Evolutionary conservation across 2,329 filamentous ascomycete genomes (phyloP).

Genomic region (Mycogone perniciosa): DNA sequence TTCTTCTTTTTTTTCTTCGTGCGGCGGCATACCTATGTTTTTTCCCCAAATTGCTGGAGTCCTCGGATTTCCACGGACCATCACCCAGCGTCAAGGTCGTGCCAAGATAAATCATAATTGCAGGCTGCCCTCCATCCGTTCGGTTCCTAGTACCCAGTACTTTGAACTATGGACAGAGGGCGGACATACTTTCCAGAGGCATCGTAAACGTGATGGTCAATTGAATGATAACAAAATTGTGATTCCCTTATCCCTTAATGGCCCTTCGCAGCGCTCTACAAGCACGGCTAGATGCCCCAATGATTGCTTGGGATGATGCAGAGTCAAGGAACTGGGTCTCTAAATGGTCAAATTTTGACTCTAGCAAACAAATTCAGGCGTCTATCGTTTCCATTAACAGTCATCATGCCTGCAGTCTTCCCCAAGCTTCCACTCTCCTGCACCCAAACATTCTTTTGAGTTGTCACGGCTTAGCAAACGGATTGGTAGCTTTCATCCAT

Average conservation of each 20-base stretch:
- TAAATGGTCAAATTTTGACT: too few relatives aligned
- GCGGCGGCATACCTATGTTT: slow-evolving; percentile 67
- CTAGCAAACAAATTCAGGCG: too few relatives aligned
- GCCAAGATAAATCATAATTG: slow-evolving; percentile 77
- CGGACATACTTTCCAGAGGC: slow-evolving; percentile 32
- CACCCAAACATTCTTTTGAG: too few relatives aligned
- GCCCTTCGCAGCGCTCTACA: too few relatives aligned
- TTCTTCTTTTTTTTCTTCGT: slow-evolving; percentile 60
- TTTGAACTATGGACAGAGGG: slow-evolving; percentile 30
- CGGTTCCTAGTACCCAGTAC: slow-evolving; percentile 25
- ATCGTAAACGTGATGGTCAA: background rate
- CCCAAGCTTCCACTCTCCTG: too few relatives aligned
- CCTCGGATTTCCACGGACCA: slow-evolving; percentile 45
- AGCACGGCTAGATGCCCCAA: background rate
- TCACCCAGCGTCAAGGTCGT: slow-evolving; percentile 63
- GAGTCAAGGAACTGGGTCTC: too few relatives aligned
- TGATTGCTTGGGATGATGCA: background rate
- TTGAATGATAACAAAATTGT: too few relatives aligned
- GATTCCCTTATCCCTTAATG: background rate
- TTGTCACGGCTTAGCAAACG: too few relatives aligned
- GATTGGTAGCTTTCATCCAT: background rate
- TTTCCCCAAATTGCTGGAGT: slow-evolving; percentile 77
- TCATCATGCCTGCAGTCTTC: too few relatives aligned
- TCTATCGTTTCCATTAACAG: too few relatives aligned
- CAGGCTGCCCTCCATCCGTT: slow-evolving; percentile 54